These are phyloP conservation scores for Aspergillus pseudotamarii DNA, from an alignment of 2,329 filamentous ascomycete genomes.

Conservation along the genomic window DNA sequence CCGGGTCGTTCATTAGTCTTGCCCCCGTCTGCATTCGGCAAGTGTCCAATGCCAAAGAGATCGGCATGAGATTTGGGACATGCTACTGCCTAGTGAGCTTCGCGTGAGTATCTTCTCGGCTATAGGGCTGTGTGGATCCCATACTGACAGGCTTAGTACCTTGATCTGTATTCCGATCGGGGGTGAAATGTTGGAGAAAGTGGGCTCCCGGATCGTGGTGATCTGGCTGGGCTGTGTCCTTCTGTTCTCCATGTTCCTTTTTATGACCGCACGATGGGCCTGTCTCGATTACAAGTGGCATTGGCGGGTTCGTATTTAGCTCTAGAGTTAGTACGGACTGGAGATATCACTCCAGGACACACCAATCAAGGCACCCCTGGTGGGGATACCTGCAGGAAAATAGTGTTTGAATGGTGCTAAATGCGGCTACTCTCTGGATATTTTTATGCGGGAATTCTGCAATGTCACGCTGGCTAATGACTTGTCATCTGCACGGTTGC, in stretches of 20 bases:
- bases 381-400: background rate
- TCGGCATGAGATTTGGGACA: constrained; percentile 52
- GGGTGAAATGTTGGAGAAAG: constrained; percentile 52
- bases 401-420: background rate
- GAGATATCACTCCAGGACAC: background rate
- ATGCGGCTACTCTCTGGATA: background rate
- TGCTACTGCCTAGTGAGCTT: constrained; percentile 54
- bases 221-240: constrained; percentile 50
- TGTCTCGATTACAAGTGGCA: constrained; percentile 43
- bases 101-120: constrained; percentile 33
- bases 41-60: constrained; percentile 51
- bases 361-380: background rate
- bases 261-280: constrained; percentile 41
- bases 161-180: constrained; percentile 53
- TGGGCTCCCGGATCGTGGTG: constrained; percentile 49
- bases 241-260: constrained; percentile 38
- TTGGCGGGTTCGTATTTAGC: constrained; percentile 39
- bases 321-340: background rate
- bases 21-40: constrained; percentile 52
- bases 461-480: background rate
- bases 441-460: background rate
- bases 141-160: constrained; percentile 26
- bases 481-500: background rate
- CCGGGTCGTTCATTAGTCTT: constrained; percentile 52
- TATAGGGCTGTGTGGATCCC: background rate